Conservation (phyloP, 345 rosid genomes). For the Salix viminalis region DNA sequence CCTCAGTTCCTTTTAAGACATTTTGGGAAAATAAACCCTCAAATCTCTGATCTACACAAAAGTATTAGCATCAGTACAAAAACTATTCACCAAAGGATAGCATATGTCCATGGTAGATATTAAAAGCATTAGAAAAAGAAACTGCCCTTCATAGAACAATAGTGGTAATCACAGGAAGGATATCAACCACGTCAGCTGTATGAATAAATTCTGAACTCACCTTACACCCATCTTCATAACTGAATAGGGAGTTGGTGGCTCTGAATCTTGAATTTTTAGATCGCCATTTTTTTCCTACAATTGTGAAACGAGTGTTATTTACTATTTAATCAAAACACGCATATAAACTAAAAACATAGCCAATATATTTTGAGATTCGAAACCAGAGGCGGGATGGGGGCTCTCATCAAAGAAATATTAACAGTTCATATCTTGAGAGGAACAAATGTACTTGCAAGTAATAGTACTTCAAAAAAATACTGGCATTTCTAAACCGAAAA, state of each 20-base stretch:
- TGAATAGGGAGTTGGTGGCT: constrained; percentile 94
- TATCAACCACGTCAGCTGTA: background rate
- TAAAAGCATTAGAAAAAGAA: background rate
- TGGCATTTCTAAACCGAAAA: background rate
- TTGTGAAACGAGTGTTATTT: constrained; percentile 10
- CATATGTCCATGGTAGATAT: constrained; percentile 2
- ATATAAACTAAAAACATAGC: background rate
- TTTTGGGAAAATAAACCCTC: background rate
- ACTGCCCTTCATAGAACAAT: background rate
- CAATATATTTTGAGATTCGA: background rate
- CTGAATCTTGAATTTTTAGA: constrained; percentile 75
- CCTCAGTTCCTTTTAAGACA: background rate
- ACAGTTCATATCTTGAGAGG: background rate
- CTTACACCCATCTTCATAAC: constrained; percentile 74
- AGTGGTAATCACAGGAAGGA: background rate
- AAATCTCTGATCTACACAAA: background rate
- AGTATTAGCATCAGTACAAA: background rate
- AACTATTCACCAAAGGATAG: background rate
- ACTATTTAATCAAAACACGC: background rate
- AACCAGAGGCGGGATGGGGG: background rate
- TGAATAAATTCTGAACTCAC: constrained; percentile 34
- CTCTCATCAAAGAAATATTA: background rate
- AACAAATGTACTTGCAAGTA: background rate
- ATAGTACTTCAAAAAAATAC: background rate
- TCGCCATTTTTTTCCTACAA: constrained; percentile 87